Conservation (phyloP, 1,139 yeast genomes). For the Lodderomyces beijingensis region DNA sequence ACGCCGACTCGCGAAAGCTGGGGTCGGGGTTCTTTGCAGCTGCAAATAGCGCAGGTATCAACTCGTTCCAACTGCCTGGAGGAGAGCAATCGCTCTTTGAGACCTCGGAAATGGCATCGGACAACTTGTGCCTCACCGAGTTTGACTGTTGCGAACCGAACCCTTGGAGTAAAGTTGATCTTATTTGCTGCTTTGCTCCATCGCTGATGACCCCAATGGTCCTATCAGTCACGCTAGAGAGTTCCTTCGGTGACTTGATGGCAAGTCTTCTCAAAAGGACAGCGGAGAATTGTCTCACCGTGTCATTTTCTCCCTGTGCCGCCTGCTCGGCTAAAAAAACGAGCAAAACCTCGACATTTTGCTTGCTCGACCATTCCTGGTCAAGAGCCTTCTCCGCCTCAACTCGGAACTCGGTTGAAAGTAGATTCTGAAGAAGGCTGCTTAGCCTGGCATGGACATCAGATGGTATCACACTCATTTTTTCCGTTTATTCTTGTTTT, state of each 20-base stretch:
- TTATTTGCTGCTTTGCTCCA: slow-evolving; percentile 58
- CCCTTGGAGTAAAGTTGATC: slow-evolving; percentile 66
- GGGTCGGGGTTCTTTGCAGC: slow-evolving; percentile 61
- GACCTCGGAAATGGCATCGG: slow-evolving; percentile 92
- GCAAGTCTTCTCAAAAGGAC: slow-evolving; percentile 87
- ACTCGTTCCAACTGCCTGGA: slow-evolving; percentile 67
- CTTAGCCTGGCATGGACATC: slow-evolving; percentile 55
- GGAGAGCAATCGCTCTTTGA: slow-evolving; percentile 61
- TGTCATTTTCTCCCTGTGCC: slow-evolving; percentile 51
- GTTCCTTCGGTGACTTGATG: slow-evolving; percentile 65
- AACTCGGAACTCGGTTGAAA: slow-evolving; percentile 77
- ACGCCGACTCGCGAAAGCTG: slow-evolving; percentile 85
- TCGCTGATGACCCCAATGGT: slow-evolving; percentile 68
- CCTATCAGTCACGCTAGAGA: slow-evolving; percentile 63
- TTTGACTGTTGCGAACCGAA: slow-evolving; percentile 60
- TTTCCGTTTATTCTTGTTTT: no score
- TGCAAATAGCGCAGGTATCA: slow-evolving; percentile 69
- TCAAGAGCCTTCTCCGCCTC: slow-evolving; percentile 75
- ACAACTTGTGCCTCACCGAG: slow-evolving; percentile 81
- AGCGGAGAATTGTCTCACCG: slow-evolving; percentile 66
- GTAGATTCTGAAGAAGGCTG: slow-evolving; percentile 61
- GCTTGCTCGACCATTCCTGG: slow-evolving; percentile 66
- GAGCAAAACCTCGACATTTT: slow-evolving; percentile 63
- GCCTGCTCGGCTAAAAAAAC: slow-evolving; percentile 83
- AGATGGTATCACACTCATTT: slow-evolving; percentile 58